Base-by-base conservation (phyloP, 225 moss, liverwort and hornwort genomes). In the Polytrichum commune region DNA sequence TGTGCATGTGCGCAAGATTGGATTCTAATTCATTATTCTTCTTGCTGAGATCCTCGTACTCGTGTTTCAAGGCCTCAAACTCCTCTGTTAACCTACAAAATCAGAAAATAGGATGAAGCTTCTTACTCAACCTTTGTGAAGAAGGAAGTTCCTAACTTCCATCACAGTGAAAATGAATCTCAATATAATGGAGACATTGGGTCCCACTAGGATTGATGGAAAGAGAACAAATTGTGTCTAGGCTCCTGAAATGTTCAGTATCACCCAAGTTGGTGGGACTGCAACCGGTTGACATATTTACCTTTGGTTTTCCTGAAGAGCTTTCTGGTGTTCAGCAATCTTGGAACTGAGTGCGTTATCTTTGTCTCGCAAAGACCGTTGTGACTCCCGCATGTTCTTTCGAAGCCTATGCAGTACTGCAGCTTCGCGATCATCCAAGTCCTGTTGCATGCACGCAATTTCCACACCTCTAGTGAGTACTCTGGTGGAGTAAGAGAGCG, bases 1-100 rank as follows among this genome's bases (percentile, higher is more conserved):
- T 90, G 69, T 84, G 86, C 19, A 87, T 64, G 55, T 72, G 72
- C 30, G 75, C 77, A 64, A 87, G 74, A 38, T 76, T 79, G 62
- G 62, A 69, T 72, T 95, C 85, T 73, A 95, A 75, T 76, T 89
- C 80, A 58, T 72, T 72, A 69, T 95, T 86, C 76, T 74, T 89
- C 77, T 70, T 81, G 73, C 77, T 87, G 72, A 90, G 66, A 33
- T 80, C 81, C 65, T 89, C 82, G 24, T 82, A 90, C 69, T 90
- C 83, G 67, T 80, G 81, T 67, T 77, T 92, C 30, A 95, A 76
- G 29, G 80, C 80, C 28, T 92, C 85, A 66, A 85, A 87, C 27
- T 78, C 82, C 73, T 87, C 79, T 38, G 81, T 72, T 76, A 95
- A 63, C 79, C 94, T 92, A 70, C 72, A 33, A 69, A 23, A 72